phyloP scores from a whole-genome alignment of 257 asterid genomes.

The Verbascum thapsus region DNA sequence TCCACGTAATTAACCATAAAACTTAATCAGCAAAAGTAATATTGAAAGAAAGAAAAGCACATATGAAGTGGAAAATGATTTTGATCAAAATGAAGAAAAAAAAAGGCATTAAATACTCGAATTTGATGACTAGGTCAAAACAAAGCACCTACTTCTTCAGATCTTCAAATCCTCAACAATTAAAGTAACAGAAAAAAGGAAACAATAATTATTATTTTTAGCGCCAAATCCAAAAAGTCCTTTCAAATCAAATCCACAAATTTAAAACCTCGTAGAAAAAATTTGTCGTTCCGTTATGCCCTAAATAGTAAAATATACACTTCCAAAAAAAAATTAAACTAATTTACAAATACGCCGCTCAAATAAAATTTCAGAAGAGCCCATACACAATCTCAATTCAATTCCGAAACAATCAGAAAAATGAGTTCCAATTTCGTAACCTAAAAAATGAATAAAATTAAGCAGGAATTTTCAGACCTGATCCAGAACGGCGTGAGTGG shows the following conservation, averaged over 20 bases:
- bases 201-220: slow-evolving; percentile 36
- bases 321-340: neutral
- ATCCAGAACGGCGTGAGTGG: slow-evolving; percentile 55
- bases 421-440: too few species aligned
- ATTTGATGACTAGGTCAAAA: slow-evolving; percentile 61
- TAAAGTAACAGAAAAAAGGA: slow-evolving; percentile 23
- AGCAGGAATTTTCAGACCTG: slow-evolving; percentile 45
- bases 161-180: slow-evolving; percentile 41
- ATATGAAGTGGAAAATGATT: slow-evolving; percentile 15
- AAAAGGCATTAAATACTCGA: neutral
- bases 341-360: too few species aligned
- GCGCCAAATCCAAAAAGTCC: slow-evolving; percentile 70
- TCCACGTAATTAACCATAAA: slow-evolving; percentile 23
- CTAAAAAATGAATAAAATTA: too few species aligned
- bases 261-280: neutral
- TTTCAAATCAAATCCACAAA: slow-evolving; percentile 37
- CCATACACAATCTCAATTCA: too few species aligned
- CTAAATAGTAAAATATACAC: neutral
- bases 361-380: too few species aligned
- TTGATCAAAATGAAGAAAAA: slow-evolving; percentile 29
- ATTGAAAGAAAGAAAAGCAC: slow-evolving; percentile 27
- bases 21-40: slow-evolving; percentile 19
- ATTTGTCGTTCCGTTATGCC: too few species aligned
- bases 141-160: slow-evolving; percentile 44
- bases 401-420: too few species aligned